These are phyloP conservation scores for Crotalaria pallida DNA, from an alignment of 306 rosid genomes.

Conservation along the genomic window DNA sequence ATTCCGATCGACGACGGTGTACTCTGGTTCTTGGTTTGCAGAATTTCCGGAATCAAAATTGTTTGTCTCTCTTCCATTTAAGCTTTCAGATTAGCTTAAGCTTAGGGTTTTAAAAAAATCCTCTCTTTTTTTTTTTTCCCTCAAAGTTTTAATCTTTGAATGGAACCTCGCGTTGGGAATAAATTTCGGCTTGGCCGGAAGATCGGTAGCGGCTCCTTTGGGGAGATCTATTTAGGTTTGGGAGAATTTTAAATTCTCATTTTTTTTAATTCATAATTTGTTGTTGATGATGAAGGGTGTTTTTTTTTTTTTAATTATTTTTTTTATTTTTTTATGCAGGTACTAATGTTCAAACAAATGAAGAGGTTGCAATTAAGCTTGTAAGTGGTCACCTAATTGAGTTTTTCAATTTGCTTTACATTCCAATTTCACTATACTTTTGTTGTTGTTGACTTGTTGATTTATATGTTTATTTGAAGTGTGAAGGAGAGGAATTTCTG, in stretches of 20 bases:
- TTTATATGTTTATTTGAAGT: no score
- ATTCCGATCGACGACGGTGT: conserved; percentile 19
- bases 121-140: background rate
- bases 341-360: conserved; percentile 68
- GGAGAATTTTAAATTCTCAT: background rate
- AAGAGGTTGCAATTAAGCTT: conserved; percentile 82
- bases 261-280: background rate
- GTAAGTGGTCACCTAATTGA: conserved; percentile 41
- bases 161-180: conserved; percentile 89
- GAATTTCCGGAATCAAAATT: background rate
- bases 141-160: conserved; percentile 13
- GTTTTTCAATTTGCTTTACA: no score
- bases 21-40: conserved; percentile 1
- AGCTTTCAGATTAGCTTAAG: conserved; percentile 28
- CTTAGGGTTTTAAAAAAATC: conserved; percentile 33
- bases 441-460: background rate
- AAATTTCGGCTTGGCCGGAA: conserved; percentile 81
- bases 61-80: conserved; percentile 3
- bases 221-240: conserved; percentile 89
- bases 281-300: background rate
- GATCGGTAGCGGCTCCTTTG: conserved; percentile 92
- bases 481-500: background rate
- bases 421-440: background rate
- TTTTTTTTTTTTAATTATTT: background rate
- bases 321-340: conserved; percentile 34